Evolutionary conservation across 345 rosid genomes (phyloP).

Genomic region (Lepidium sativum): DNA sequence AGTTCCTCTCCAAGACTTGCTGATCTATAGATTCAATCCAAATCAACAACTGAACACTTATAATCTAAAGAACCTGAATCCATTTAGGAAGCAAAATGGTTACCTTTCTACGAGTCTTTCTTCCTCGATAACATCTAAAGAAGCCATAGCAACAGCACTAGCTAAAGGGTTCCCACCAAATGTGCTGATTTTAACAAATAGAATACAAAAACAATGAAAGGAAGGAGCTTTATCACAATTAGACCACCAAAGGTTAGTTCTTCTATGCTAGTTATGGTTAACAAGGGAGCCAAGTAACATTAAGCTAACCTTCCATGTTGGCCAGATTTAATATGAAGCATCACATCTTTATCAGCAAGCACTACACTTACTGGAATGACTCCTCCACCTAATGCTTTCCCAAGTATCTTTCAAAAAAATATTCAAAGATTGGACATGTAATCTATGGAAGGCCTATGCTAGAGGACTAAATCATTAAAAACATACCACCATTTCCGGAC

Average conservation of each 20-base stretch:
- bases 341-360: constrained; percentile 75
- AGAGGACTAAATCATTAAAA: neutral
- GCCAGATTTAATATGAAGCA: constrained; percentile 94
- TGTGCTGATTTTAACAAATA: constrained; percentile 42
- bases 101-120: constrained; percentile 78
- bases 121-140: constrained; percentile 67
- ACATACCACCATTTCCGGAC: constrained; percentile 84
- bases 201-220: neutral
- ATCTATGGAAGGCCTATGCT: neutral
- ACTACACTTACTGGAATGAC: constrained; percentile 93
- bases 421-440: neutral
- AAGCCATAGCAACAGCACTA: constrained; percentile 86
- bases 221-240: neutral
- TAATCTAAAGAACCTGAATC: neutral
- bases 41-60: neutral
- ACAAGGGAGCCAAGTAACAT: neutral
- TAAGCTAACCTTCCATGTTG: constrained; percentile 79
- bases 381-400: constrained; percentile 99
- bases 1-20: constrained; percentile 56
- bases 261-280: neutral
- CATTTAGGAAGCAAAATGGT: neutral
- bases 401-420: constrained; percentile 46
- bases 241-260: neutral
- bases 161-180: constrained; percentile 97
- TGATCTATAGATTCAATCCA: constrained; percentile 36